Evolutionary conservation across 2,329 filamentous ascomycete genomes (phyloP), one percentile per base, ranked within the genome.

Genomic region (Trichoderma endophyticum): DNA sequence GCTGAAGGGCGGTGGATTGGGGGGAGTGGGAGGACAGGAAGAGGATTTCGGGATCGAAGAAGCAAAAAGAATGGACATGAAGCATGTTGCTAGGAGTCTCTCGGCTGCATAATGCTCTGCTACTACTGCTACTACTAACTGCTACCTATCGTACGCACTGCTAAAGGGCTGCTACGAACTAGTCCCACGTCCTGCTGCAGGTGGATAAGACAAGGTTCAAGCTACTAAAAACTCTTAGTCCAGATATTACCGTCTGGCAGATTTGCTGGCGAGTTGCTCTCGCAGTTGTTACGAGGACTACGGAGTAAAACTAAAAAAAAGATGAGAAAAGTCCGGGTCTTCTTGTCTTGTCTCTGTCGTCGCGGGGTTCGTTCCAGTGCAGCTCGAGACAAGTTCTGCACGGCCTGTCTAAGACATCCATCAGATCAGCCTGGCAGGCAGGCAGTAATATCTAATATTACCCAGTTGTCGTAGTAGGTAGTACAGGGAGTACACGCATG

Each of bases 161-260:
- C 28, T 65, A 51, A 21, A 12, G 11, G 15, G 15, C 62, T 51
- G 62, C 28, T 65, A 51, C 62, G 39, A 54, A 65, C 30, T 57
- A 60, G 18, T 60, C 57, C 57, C 57, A 34, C 57, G 57, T 64
- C 4, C 61, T 30, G 61, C 36, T 59, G 65, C 18, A 43, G 24
- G 65, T 68, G 65, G 65, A 68, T 68, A 60, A 51, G 66, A 51
- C 66, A 61, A 69, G 66, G 66, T 69, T 61, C 56, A 61, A 69
- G 66, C 66, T 69, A 69, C 66, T 69, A 48, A 68, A 68, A 68
- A 32, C 39, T 15, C 15, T 24, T 26, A 24, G 11, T 30, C 65
- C 36, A 69, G 51, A 61, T 34, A 61, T 48, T 61, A 34, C 66
- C 56, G 56, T 51, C 28, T 69, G 36, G 66, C 36, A 26, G 54